Base-by-base conservation (phyloP, 2,329 filamentous ascomycete genomes). In the Lasiodiplodia theobromae region DNA sequence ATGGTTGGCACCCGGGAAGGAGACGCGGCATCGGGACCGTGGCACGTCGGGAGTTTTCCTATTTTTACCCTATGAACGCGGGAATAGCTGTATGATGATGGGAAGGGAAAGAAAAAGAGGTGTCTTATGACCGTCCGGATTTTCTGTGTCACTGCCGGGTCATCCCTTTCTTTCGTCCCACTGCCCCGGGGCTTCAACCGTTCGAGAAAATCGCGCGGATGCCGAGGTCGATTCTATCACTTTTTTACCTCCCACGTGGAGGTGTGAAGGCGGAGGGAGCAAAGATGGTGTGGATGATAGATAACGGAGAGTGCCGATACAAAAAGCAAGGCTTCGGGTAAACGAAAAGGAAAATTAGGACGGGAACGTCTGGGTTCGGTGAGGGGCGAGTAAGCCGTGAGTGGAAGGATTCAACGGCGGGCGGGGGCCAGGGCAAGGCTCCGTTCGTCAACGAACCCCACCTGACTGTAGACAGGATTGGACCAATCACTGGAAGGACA, bases 371-470 rank as follows among this genome's bases (percentile, higher is more conserved):
- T 28, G 21, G 21, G 23, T 18, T 37, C 14, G 53, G 53, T 34
- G 31, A 57, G 21, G 31, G 21, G 34, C 6, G n/a, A 28, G 54
- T 47, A 18, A 47, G 40, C 40, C 16, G 44, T 11, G 44, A 47
- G n/a, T 47, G 44, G 44, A 21, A 47, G 44, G 54, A 58, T 37
- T 37, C 28, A 47, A 49, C 18, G 47, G 21, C 25, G 18, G 60
- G 44, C 31, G 60, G 60, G 44, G 60, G 47, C 60, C 60, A 64
- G 51, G 40, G 28, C 8, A 34, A 25, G 44, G 44, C 47, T 38
- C 44, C 52, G 44, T 47, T 40, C 60, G 60, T 64, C 60, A 38
- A n/a, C 4, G 47, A 64, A 52, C 60, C 60, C 47, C 37, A 51
- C 44, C 18, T 52, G 14, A 52, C 37, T 47, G 60, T 52, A 52